phyloP scores from a whole-genome alignment of 1,284 basidiomycete genomes.

The Naganishia liquefaciens region DNA sequence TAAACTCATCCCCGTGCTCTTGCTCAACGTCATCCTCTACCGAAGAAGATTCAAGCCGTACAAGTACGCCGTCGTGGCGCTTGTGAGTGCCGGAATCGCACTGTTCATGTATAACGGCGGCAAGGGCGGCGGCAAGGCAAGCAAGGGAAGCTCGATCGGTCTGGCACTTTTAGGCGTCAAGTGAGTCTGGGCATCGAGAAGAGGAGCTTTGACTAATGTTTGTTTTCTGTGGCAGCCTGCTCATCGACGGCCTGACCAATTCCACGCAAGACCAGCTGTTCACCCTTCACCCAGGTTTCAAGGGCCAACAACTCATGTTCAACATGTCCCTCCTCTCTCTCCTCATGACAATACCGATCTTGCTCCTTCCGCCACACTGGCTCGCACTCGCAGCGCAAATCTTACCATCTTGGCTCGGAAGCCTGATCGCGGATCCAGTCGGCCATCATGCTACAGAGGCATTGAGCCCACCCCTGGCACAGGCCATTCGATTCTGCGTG shows the following conservation, averaged over 20 bases:
- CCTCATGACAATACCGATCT: conserved; percentile 71
- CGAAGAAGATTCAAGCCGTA: conserved; percentile 84
- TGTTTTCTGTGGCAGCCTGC: conserved; percentile 76
- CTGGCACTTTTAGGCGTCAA: conserved; percentile 47
- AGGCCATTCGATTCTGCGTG: conserved; percentile 71
- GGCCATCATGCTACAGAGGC: conserved; percentile 61
- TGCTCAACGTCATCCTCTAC: conserved; percentile 65
- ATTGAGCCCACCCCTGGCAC: conserved; percentile 41
- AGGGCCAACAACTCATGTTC: conserved; percentile 99
- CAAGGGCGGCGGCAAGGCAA: conserved; percentile 46
- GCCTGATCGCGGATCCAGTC: conserved; percentile 50
- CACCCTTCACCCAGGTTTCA: conserved; percentile 49
- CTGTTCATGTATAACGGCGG: conserved; percentile 87
- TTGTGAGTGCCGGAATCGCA: conserved; percentile 91
- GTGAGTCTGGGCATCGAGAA: conserved; percentile 37
- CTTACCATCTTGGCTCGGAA: conserved; percentile 51
- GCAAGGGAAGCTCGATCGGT: conserved; percentile 52
- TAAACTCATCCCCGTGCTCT: conserved; percentile 69
- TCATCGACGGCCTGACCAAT: conserved; percentile 91
- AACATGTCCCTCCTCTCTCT: conserved; percentile 74
- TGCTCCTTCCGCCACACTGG: conserved; percentile 63
- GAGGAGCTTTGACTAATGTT: too few species aligned
- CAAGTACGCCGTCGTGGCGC: conserved; percentile 89
- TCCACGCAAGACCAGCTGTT: conserved; percentile 99
- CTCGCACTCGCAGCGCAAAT: conserved; percentile 39